Conservation (phyloP, 2,329 filamentous ascomycete genomes). For the Aureobasidium sp. region DNA sequence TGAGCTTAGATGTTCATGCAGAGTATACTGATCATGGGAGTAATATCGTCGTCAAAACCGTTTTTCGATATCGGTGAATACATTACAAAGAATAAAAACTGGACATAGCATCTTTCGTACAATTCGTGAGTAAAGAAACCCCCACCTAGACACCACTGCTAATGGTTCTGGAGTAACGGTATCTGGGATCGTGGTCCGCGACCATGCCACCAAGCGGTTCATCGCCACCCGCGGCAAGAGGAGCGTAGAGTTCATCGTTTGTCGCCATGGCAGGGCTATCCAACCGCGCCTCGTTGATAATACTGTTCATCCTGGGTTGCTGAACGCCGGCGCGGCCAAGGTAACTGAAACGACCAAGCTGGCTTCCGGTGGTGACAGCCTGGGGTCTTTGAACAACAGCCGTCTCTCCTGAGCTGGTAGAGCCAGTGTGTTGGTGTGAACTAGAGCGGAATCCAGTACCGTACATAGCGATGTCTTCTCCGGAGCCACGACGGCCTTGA, state of each 20-base stretch:
- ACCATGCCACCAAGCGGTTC: conserved; percentile 14
- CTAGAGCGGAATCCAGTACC: conserved; percentile 16
- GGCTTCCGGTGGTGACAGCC: conserved; percentile 14
- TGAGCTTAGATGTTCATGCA: no score
- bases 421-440: conserved; percentile 8
- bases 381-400: conserved; percentile 10
- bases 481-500: conserved; percentile 11
- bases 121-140: background rate
- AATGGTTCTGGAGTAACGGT: conserved; percentile 15
- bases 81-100: background rate
- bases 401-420: conserved; percentile 14
- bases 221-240: conserved; percentile 9
- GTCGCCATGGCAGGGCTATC: conserved; percentile 14
- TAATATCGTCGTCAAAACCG: background rate
- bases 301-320: background rate
- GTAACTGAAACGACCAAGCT: conserved; percentile 14
- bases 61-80: background rate
- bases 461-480: conserved; percentile 14
- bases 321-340: background rate
- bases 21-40: no score
- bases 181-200: conserved; percentile 10
- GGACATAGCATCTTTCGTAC: background rate
- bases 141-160: conserved; percentile 16
- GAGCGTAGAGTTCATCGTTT: conserved; percentile 14
- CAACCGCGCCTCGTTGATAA: conserved; percentile 2